Percentiles rank a stretch among this genome's conserved stretches.
These are phyloP conservation scores for Acacia concinna DNA, from an alignment of 331 rosid species.

Conservation along the genomic window DNA sequence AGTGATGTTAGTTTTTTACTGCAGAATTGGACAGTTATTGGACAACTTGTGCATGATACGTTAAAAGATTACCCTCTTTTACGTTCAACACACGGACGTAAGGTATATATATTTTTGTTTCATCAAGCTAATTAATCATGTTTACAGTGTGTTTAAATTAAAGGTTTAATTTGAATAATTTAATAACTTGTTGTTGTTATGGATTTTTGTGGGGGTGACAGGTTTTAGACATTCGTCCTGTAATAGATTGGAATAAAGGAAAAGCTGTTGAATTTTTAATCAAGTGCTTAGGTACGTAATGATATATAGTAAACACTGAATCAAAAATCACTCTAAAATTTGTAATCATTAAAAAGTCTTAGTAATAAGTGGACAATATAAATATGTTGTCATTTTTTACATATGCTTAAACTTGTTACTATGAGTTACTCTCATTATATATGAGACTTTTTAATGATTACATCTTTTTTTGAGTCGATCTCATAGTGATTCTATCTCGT, in stretches of 20 bases:
- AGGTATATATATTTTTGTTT: slow-evolving; percentile 41
- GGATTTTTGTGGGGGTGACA: slow-evolving; percentile 17
- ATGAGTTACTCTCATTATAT: too few relatives aligned
- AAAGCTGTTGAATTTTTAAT: slow-evolving; percentile 91
- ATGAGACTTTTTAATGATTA: too few relatives aligned
- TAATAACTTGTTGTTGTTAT: not conserved
- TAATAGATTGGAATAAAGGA: slow-evolving; percentile 93
- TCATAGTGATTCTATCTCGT: too few relatives aligned
- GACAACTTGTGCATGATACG: slow-evolving; percentile 80
- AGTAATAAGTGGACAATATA: too few relatives aligned
- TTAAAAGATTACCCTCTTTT: slow-evolving; percentile 77
- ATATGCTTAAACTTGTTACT: rapidly evolving
- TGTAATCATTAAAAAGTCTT: too few relatives aligned
- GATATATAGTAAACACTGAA: not conserved
- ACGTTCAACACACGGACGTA: slow-evolving; percentile 86
- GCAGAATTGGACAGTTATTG: slow-evolving; percentile 82
- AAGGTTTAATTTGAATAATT: not conserved
- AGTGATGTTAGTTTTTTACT: not conserved
- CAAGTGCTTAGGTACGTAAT: slow-evolving; percentile 66
- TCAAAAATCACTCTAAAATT: too few relatives aligned
- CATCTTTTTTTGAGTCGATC: too few relatives aligned
- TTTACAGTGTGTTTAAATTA: not conserved
- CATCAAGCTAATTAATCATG: not conserved
- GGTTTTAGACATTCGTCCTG: slow-evolving; percentile 98
- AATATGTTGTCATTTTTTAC: too few relatives aligned